Evolutionary conservation across 352 stramenopile genomes (phyloP), one percentile per base, ranked within the genome.

Genomic region (Phytophthora crassamura): DNA sequence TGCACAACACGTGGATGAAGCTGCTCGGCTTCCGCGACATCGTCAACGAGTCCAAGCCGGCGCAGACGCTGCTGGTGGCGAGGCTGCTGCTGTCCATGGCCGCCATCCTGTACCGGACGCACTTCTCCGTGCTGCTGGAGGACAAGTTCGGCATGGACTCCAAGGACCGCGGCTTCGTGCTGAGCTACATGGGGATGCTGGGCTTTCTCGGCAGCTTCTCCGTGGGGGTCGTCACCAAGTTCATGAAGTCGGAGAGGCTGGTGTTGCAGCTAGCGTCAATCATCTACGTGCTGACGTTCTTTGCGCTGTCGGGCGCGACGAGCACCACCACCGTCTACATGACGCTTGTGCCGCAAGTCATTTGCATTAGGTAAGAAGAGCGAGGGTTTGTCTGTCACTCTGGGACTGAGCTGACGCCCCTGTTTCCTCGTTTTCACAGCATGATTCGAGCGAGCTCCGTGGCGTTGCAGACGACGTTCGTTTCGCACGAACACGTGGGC

Each of bases 141-240:
- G 86, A 91, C 58, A 94, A 94, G 64, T 93, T 91, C 32, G 73
- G 69, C 14, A 80, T 84, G 60, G 81, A 90, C 58, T 77, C 86
- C 16, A 82, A 77, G 35, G 64, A 74, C 18, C 65, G 86, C 18
- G 86, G 86, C 14, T 93, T 90, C 41, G 46, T 94, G 54, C 70
- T 94, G 33, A 93, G 86, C 59, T 94, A 94, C 74, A 93, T 92
- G 80, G 86, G 86, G 4, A 33, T 91, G 36, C 70, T 94, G 10
- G 84, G 82, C 3, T 85, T 86, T 15, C 57, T 85, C 25, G 81
- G 83, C 14, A 92, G 86, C 55, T 77, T 84, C 25, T 78, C 79
- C 1, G 86, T 94, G 30, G 86, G 83, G 7, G 66, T 82, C 30
- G 64, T 82, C 7, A 79, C 80, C 42, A 72, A 71, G 14, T 40